Percentiles rank a stretch among this genome's conserved stretches.
Evolutionary conservation across 768 basidiomycete species (phyloP).

Genomic region (Mrakia frigida): DNA sequence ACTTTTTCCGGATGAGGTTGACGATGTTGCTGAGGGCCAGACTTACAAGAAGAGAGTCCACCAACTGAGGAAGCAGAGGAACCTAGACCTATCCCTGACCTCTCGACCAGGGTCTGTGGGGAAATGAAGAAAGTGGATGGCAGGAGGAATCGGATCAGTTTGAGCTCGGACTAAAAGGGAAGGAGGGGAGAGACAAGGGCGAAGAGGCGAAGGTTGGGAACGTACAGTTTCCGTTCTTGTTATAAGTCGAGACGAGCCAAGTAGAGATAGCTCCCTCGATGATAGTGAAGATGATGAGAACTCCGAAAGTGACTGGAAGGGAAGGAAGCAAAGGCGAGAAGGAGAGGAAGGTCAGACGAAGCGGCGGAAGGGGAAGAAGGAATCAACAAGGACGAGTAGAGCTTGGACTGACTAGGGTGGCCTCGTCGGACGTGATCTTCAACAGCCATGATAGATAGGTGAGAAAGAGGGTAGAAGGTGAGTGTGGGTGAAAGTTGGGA

Average conservation of each 20-base stretch:
- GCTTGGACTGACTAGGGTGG: conserved; percentile 54
- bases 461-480: neutral
- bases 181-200: conserved; percentile 35
- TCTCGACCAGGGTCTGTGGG: conserved; percentile 43
- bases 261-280: conserved; percentile 67
- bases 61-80: conserved; percentile 62
- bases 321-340: neutral
- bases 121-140: neutral
- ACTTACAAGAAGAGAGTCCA: conserved; percentile 26
- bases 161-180: neutral
- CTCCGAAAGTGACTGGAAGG: conserved; percentile 12
- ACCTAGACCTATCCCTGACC: conserved; percentile 61
- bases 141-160: neutral
- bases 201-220: neutral
- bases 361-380: neutral
- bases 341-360: neutral
- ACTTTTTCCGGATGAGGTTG: neutral
- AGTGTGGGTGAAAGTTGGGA: neutral
- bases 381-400: neutral
- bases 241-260: conserved; percentile 63
- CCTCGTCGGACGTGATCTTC: conserved; percentile 52
- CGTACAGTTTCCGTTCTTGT: conserved; percentile 45
- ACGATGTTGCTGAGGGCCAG: neutral
- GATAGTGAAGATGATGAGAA: conserved; percentile 43
- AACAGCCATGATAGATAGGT: neutral